These are phyloP conservation scores for Penicillium palitans DNA, from an alignment of 2,329 filamentous ascomycete species.

Conservation along the genomic window DNA sequence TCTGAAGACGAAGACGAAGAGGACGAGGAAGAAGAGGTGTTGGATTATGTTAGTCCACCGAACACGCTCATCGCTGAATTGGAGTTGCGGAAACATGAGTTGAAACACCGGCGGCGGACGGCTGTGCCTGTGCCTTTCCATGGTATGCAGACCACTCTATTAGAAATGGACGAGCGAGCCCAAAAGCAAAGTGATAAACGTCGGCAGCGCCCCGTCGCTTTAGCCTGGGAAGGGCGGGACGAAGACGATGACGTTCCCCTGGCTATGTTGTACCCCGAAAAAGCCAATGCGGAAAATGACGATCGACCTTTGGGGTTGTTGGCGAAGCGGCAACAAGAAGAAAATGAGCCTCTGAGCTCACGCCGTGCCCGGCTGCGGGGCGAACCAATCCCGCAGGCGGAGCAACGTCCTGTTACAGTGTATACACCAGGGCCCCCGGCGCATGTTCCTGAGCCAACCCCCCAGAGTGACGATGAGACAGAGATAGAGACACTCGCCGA, in stretches of 20 bases:
- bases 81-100: conserved; percentile 84
- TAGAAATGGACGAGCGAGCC: conserved; percentile 87
- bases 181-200: conserved; percentile 73
- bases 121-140: conserved; percentile 56
- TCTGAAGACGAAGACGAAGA: conserved; percentile 42
- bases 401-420: conserved; percentile 38
- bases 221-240: conserved; percentile 78
- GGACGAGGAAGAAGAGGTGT: conserved; percentile 37
- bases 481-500: conserved; percentile 51
- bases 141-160: conserved; percentile 85
- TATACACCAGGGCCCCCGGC: conserved; percentile 29
- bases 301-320: conserved; percentile 49
- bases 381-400: conserved; percentile 42
- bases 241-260: conserved; percentile 85
- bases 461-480: conserved; percentile 39
- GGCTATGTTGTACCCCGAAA: conserved; percentile 69
- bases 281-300: conserved; percentile 34
- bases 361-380: conserved; percentile 75
- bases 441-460: conserved; percentile 26
- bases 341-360: conserved; percentile 82
- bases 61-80: conserved; percentile 91
- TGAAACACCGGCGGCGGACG: conserved; percentile 75
- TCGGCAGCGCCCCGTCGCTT: conserved; percentile 72
- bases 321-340: conserved; percentile 78
- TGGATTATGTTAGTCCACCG: conserved; percentile 66